These are phyloP conservation scores for Yarrowia sp. DNA, from an alignment of 805 yeast genomes.

Conservation along the genomic window DNA sequence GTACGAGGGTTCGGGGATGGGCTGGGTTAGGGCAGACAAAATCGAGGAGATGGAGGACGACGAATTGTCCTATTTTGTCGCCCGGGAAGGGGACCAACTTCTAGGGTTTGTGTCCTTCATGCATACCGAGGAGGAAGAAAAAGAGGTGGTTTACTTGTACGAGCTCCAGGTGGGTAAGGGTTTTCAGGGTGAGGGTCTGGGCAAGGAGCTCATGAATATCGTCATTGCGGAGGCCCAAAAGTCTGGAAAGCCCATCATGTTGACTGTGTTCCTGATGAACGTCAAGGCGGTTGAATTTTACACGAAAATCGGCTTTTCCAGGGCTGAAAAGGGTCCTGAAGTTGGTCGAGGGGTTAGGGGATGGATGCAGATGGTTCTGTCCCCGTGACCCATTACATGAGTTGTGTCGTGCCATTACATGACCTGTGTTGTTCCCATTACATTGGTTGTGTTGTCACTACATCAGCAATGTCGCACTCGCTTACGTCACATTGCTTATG, in stretches of 20 bases:
- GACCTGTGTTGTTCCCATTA: too few relatives aligned
- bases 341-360: conserved; percentile 9
- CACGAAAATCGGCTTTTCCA: conserved; percentile 29
- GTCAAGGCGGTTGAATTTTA: conserved; percentile 33
- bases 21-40: conserved; percentile 34
- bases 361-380: conserved; percentile 21
- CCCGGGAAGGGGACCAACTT: background rate
- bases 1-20: conserved; percentile 34
- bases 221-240: conserved; percentile 26
- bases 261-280: conserved; percentile 35
- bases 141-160: conserved; percentile 33
- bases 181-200: conserved; percentile 33
- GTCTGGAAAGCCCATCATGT: conserved; percentile 24
- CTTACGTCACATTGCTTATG: too few relatives aligned
- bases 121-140: conserved; percentile 30
- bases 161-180: conserved; percentile 35
- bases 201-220: conserved; percentile 29
- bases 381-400: too few relatives aligned
- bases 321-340: background rate
- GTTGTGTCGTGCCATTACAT: too few relatives aligned
- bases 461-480: too few relatives aligned
- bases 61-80: conserved; percentile 30
- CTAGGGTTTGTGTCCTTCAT: conserved; percentile 30
- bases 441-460: too few relatives aligned
- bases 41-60: conserved; percentile 33